These are phyloP conservation scores for Leccinum barrowsii DNA, from an alignment of 768 basidiomycete species.

Conservation along the genomic window DNA sequence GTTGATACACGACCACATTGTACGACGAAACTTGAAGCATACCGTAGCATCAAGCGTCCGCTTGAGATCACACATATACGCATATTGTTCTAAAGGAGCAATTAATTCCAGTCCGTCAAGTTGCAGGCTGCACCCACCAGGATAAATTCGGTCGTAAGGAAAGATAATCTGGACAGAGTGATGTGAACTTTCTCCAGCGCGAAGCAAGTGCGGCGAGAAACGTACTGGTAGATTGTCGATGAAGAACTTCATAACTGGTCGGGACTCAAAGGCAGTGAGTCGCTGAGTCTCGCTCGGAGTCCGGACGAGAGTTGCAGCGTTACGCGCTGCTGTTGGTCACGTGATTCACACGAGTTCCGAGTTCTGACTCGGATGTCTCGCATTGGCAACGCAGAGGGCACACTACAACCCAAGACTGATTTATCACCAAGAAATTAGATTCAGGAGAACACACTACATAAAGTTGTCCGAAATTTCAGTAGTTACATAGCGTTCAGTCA, in stretches of 20 bases:
- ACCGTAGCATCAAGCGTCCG: slow-evolving; percentile 93
- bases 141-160: slow-evolving; percentile 94
- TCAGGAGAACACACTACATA: background rate
- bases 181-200: background rate
- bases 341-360: slow-evolving; percentile 6
- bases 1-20: background rate
- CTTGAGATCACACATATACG: slow-evolving; percentile 99
- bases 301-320: background rate
- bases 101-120: slow-evolving; percentile 5
- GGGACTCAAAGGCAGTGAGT: background rate
- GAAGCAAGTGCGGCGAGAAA: slow-evolving; percentile 14
- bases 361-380: too few relatives aligned
- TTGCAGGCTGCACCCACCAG: slow-evolving; percentile 51
- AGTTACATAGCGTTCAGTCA: background rate
- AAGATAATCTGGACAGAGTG: slow-evolving; percentile 64
- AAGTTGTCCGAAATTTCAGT: background rate
- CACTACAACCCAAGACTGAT: background rate
- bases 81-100: slow-evolving; percentile 80
- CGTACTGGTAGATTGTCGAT: slow-evolving; percentile 77
- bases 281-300: background rate
- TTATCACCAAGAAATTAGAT: background rate
- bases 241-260: slow-evolving; percentile 64
- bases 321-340: slow-evolving; percentile 4
- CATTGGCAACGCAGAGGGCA: too few relatives aligned
- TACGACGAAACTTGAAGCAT: slow-evolving; percentile 16